These are phyloP conservation scores for Mortierella sp. DNA, from an alignment of 371 early-diverging fungal species.

Conservation along the genomic window DNA sequence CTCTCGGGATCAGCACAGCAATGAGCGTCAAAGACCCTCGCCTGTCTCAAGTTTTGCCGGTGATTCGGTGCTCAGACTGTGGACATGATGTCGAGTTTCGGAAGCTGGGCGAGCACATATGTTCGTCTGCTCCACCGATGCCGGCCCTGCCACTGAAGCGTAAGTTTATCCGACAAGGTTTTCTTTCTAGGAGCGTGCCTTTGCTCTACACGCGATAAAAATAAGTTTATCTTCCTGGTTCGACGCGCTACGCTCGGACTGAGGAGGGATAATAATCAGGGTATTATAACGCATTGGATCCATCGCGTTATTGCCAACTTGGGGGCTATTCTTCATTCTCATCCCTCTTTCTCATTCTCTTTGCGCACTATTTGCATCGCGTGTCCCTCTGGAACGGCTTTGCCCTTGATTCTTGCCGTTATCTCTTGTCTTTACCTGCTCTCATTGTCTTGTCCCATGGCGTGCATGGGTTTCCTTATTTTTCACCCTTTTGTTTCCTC, in stretches of 20 bases:
- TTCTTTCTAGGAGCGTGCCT: too few species aligned
- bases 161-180: too few species aligned
- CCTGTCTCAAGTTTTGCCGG: conserved; percentile 70
- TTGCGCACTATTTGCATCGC: neutral
- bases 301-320: too few species aligned
- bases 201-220: too few species aligned
- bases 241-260: neutral
- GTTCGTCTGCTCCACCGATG: conserved; percentile 66
- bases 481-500: too few species aligned
- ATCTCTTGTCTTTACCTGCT: too few species aligned
- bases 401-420: neutral
- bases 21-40: conserved; percentile 56
- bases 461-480: too few species aligned
- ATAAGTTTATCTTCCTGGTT: neutral
- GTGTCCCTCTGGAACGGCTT: too few species aligned
- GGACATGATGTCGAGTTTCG: conserved; percentile 70
- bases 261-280: too few species aligned
- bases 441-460: too few species aligned
- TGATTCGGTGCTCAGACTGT: conserved; percentile 74
- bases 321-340: too few species aligned
- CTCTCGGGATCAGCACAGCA: neutral
- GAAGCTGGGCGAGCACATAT: conserved; percentile 67
- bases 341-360: neutral
- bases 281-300: too few species aligned
- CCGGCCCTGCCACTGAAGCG: conserved; percentile 61